A percentile compares a stretch with the other conserved stretches of the same genome.
Conservation (phyloP, 2,329 filamentous ascomycete species). For the Fusarium lyarnte region DNA sequence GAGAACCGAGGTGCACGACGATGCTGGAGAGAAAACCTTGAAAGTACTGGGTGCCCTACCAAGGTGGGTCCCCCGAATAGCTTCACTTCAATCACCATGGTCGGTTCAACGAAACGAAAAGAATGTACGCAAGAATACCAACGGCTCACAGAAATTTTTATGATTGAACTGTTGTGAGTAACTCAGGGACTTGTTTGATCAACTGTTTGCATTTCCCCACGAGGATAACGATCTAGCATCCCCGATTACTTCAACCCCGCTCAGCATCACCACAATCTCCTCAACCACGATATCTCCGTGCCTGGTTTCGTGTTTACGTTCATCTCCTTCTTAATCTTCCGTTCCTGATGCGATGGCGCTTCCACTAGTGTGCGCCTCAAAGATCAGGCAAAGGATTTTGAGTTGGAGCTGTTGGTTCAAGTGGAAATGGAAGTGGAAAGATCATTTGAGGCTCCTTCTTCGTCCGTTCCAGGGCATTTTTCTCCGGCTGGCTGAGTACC, state of each 20-base stretch:
- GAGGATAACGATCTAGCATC: too few relatives aligned
- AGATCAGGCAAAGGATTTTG: neutral
- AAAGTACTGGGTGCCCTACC: neutral
- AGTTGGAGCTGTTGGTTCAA: too few relatives aligned
- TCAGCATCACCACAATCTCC: neutral
- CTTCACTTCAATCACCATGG: neutral
- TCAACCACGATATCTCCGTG: neutral
- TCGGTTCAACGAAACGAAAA: neutral
- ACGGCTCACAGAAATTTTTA: accelerated
- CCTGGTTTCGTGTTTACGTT: neutral
- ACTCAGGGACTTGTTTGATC: neutral
- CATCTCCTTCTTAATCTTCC: neutral
- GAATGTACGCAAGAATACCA: neutral
- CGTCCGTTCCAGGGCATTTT: neutral
- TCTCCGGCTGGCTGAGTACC: neutral
- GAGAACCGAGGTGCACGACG: too few relatives aligned
- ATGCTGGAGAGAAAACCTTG: neutral
- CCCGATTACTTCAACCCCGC: neutral
- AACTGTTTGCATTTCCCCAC: neutral
- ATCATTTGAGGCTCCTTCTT: neutral
- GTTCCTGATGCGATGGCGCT: neutral
- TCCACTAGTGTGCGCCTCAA: neutral
- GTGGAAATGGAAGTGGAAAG: too few relatives aligned
- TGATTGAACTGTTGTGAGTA: neutral
- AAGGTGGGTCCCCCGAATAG: neutral